A percentile compares a stretch with the other conserved stretches of the same genome.
Evolutionary conservation across 495 filamentous ascomycete genomes (phyloP).

Genomic region (Schizothecium vesticola): DNA sequence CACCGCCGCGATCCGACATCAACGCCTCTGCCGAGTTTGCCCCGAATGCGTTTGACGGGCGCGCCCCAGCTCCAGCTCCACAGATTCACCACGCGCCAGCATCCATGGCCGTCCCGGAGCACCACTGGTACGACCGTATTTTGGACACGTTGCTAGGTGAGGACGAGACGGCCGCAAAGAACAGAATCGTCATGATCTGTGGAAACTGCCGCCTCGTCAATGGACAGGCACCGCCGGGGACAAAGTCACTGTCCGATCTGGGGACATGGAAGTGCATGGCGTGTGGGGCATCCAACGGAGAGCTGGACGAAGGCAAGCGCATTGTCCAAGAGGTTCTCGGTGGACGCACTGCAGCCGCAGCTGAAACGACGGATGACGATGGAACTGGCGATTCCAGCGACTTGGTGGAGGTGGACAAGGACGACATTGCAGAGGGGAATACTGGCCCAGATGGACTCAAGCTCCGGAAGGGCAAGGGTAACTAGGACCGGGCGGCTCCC

Average conservation of each 20-base stretch:
- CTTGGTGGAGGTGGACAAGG: conserved; percentile 36
- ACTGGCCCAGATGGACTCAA: not conserved
- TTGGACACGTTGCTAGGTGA: conserved; percentile 89
- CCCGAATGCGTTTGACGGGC: conserved; percentile 51
- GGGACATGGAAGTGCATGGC: conserved; percentile 85
- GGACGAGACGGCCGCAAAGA: conserved; percentile 88
- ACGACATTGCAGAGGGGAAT: conserved; percentile 17
- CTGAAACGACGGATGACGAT: conserved; percentile 23
- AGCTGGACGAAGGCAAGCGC: conserved; percentile 62
- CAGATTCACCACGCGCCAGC: conserved; percentile 33
- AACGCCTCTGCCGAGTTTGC: conserved; percentile 48
- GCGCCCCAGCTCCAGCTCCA: conserved; percentile 29
- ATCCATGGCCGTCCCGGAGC: conserved; percentile 36
- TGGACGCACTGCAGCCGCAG: not conserved
- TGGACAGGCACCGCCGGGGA: conserved; percentile 88
- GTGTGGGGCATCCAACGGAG: conserved; percentile 81
- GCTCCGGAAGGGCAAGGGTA: conserved; percentile 8
- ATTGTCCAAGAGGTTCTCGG: conserved; percentile 47
- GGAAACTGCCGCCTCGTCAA: conserved; percentile 80
- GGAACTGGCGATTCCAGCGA: conserved; percentile 33
- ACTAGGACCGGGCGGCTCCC: not conserved
- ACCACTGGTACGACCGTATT: conserved; percentile 90
- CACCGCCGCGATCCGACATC: conserved; percentile 23
- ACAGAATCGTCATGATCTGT: conserved; percentile 87
- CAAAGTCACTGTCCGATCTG: conserved; percentile 68